Evolutionary conservation across 305 asterid genomes (phyloP), one percentile per base, ranked within the genome.

Genomic region (Petunia hybrid): DNA sequence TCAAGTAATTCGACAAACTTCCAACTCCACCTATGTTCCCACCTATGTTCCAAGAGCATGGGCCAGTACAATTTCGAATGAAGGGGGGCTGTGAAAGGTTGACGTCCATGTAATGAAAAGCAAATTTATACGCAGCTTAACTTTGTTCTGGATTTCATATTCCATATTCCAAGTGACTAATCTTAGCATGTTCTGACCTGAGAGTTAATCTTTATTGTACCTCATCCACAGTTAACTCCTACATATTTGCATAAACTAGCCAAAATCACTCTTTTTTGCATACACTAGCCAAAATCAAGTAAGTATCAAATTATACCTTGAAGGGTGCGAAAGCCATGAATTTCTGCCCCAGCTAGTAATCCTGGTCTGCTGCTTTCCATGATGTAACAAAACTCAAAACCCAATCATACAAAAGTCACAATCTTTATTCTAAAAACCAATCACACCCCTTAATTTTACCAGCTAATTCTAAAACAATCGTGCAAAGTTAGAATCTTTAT

Each of bases 251-350:
- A 60, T 16, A 5, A 43, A 77, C 35, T 36, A 22, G 10, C 5
- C 42, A 78, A 8, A 63, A 1, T 42, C 74, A 36, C 6, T 40
- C 45, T 3, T 2, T 65, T 35, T 41, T 38, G 45, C 55, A 48
- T 41, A 79, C 14, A 13, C 76, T 45, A 79, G 13, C 82, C 36
- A 45, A 43, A 43, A 12, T 13, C 75, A 38, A 61, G 16, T 22
- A 10, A 63, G 74, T 63, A 78, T 62, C 51, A 56, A 61, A 45
- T 38, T 22, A 62, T 80, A 85, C 90, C 90, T 83, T 70, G 75
- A 84, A 87, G 74, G 38, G 87, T 82, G 45, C 65, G 85, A 79
- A 87, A 87, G 82, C 90, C 90, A 81, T 85, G 88, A 78, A 85
- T 85, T 41, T 87, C 90, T 16, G 85, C 39, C 59, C 87, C 90